Evolutionary conservation across 257 asterid genomes (phyloP).

Genomic region (Voacanga thouarsii): DNA sequence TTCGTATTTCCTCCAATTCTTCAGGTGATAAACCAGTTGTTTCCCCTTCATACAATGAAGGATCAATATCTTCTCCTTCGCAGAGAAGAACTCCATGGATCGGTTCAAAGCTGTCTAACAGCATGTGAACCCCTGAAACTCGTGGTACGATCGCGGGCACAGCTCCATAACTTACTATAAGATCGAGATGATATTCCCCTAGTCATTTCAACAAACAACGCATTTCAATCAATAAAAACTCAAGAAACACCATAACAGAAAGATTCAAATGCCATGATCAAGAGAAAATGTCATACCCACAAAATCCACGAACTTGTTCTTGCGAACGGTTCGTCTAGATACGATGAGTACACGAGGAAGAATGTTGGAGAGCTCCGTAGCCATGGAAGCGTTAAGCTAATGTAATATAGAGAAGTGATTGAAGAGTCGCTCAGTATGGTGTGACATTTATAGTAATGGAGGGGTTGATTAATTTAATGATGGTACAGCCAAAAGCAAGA

Average conservation of each 20-base stretch:
- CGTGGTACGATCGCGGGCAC: conserved; percentile 37
- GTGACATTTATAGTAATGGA: neutral
- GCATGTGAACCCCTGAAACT: conserved; percentile 33
- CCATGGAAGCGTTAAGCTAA: conserved; percentile 20
- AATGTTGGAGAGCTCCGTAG: conserved; percentile 46
- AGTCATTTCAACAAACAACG: neutral
- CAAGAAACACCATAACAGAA: neutral
- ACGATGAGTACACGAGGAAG: conserved; percentile 63
- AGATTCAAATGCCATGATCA: neutral
- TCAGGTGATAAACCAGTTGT: conserved; percentile 32
- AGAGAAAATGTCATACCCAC: conserved; percentile 34
- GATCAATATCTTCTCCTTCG: conserved; percentile 41
- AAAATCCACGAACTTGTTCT: conserved; percentile 65
- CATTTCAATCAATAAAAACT: neutral
- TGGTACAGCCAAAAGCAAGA: neutral
- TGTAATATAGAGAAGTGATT: neutral
- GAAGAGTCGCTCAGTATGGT: neutral
- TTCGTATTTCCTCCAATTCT: conserved; percentile 61
- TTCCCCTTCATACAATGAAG: conserved; percentile 27
- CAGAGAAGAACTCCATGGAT: conserved; percentile 41
- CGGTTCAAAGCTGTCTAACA: conserved; percentile 37
- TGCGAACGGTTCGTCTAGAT: conserved; percentile 60
- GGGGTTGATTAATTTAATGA: neutral
- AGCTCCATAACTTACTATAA: conserved; percentile 39
- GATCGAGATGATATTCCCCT: conserved; percentile 45